These are phyloP conservation scores for Pestalotiopsis sp. DNA, from an alignment of 2,329 filamentous ascomycete genomes.

Conservation along the genomic window DNA sequence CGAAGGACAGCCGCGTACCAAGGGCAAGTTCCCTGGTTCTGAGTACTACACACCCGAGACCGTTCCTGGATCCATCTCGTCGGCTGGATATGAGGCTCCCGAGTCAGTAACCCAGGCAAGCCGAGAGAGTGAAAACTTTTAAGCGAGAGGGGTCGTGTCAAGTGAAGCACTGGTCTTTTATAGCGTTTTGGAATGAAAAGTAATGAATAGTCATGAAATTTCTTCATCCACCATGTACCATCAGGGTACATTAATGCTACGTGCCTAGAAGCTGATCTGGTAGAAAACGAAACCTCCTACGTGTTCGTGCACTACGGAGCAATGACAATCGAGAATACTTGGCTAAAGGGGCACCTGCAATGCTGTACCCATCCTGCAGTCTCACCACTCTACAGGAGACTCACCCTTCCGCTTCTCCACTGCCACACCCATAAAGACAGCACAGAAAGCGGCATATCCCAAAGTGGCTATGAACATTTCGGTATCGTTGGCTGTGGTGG, in stretches of 20 bases:
- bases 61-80: conserved; percentile 45
- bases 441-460: conserved; percentile 16
- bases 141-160: neutral
- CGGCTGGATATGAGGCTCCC: conserved; percentile 44
- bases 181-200: neutral
- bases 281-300: too few species aligned
- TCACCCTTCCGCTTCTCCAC: neutral
- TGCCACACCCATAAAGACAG: conserved; percentile 13
- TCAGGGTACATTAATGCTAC: too few species aligned
- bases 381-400: too few species aligned
- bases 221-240: too few species aligned
- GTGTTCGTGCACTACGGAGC: too few species aligned
- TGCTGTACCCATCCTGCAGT: neutral
- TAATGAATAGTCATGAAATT: neutral
- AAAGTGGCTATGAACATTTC: conserved; percentile 15
- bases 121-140: conserved; percentile 26
- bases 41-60: conserved; percentile 44
- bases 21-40: conserved; percentile 41
- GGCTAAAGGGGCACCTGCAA: too few species aligned
- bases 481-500: conserved; percentile 15
- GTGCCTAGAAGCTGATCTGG: too few species aligned
- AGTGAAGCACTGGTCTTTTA: neutral
- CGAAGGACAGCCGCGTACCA: conserved; percentile 34
- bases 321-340: too few species aligned
- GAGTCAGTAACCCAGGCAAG: conserved; percentile 41